phyloP scores from a whole-genome alignment of 2,329 filamentous ascomycete genomes.

The Fusarium cyanostomum region DNA sequence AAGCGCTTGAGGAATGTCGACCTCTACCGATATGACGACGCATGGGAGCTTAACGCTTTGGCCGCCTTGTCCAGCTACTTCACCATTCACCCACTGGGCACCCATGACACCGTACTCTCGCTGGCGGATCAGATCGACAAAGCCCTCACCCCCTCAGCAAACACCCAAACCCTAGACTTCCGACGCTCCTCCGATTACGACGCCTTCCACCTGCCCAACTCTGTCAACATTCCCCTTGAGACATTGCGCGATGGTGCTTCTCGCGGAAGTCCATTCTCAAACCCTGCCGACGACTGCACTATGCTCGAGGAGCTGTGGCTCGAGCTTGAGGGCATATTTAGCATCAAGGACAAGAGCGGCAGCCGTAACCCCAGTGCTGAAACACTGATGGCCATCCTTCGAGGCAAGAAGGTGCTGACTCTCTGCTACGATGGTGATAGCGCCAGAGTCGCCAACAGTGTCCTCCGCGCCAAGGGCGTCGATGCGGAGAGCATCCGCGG shows the following conservation, averaged over 20 bases:
- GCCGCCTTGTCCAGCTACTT: constrained; percentile 52
- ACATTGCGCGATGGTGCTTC: constrained; percentile 44
- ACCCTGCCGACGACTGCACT: constrained; percentile 57
- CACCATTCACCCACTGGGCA: constrained; percentile 37
- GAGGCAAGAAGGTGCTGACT: constrained; percentile 54
- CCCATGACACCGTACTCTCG: constrained; percentile 39
- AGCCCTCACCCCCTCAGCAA: constrained; percentile 38
- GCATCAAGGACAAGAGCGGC: constrained; percentile 41
- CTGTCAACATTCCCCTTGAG: constrained; percentile 57
- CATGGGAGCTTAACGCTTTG: constrained; percentile 59
- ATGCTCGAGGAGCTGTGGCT: constrained; percentile 59
- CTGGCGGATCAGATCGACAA: constrained; percentile 41
- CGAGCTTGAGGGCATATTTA: constrained; percentile 58
- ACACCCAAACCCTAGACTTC: constrained; percentile 56
- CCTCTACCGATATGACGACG: constrained; percentile 63
- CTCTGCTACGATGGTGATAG: constrained; percentile 65
- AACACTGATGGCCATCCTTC: constrained; percentile 43
- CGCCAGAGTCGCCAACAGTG: constrained; percentile 62
- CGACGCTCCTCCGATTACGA: constrained; percentile 54
- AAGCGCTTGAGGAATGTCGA: constrained; percentile 60
- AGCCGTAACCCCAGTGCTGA: constrained; percentile 43
- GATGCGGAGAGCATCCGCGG: constrained; percentile 58
- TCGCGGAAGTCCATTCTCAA: constrained; percentile 47
- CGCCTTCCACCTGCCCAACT: constrained; percentile 55
- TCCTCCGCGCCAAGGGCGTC: constrained; percentile 60